Evolutionary conservation across 2,329 filamentous ascomycete species (phyloP).

Genomic region (Calonectria pseudoreteaudii): DNA sequence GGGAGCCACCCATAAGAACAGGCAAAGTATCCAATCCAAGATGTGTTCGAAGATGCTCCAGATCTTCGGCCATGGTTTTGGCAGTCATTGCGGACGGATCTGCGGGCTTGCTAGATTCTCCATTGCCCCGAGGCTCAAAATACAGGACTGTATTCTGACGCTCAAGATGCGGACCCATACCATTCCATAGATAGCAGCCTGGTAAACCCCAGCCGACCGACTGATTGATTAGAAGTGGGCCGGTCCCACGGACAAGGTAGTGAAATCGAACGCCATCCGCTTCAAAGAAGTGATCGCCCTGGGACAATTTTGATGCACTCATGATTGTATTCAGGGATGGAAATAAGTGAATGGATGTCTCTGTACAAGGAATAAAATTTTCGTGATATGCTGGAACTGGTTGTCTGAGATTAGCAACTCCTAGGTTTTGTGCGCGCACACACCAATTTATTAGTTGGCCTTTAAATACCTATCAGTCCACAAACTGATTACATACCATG

Average conservation of each 20-base stretch:
- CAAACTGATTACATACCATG: neutral
- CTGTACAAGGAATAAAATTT: neutral
- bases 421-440: neutral
- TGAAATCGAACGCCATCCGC: slow-evolving; percentile 8
- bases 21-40: slow-evolving; percentile 4
- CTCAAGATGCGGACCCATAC: slow-evolving; percentile 8
- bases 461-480: neutral
- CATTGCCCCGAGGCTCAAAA: slow-evolving; percentile 16
- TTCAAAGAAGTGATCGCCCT: slow-evolving; percentile 15
- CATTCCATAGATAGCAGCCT: slow-evolving; percentile 13
- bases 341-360: neutral
- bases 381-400: neutral
- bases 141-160: slow-evolving; percentile 9
- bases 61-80: slow-evolving; percentile 18
- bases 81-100: slow-evolving; percentile 10
- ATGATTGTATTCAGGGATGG: neutral
- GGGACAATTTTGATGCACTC: neutral
- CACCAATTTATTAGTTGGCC: neutral
- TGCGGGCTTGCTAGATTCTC: slow-evolving; percentile 1
- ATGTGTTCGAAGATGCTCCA: slow-evolving; percentile 7
- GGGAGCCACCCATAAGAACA: slow-evolving; percentile 2
- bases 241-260: slow-evolving; percentile 13
- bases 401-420: neutral
- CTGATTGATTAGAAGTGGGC: slow-evolving; percentile 1
- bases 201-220: slow-evolving; percentile 14